Base-by-base conservation (phyloP, 176 grass and related monocot genomes). In the Rhynchospora pubera region DNA sequence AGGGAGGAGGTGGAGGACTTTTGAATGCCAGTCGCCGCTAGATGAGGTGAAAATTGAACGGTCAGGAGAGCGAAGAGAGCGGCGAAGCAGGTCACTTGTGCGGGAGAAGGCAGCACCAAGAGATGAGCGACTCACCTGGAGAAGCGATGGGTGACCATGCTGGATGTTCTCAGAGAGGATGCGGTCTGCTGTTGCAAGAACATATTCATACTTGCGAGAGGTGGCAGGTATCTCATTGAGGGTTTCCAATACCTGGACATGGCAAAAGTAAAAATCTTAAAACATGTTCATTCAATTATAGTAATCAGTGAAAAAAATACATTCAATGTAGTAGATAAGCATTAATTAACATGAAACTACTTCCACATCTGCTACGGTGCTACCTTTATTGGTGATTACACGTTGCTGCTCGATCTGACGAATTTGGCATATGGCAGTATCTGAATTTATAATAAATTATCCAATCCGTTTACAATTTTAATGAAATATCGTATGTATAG, bases 141-240 rank as follows among this genome's bases (percentile, higher is more conserved):
- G 82, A 0, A 88, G 86, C 2, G 75, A 57, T 9, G 75, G 19
- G 75, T 88, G 63, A 23, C 63, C 82, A 9, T 46, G 9, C 63
- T 84, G 75, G 62, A 84, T 53, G 74, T 88, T 88, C 52, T 88
- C 76, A 32, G 50, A 22, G 2, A 88, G 39, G 52, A 88, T 68
- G 7, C 86, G 63, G 10, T 88, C 86, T 28, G 82, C 81, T 42
- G 65, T 65, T 0, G 75, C 82, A 21, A 88, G 47, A 71, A 88
- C 86, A 62, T 73, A 88, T 46, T 88, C 81, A 1, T 88, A 88
- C 63, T 88, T 88, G 45, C 86, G 61, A 15, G 82, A 88, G 48
- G 75, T 81, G 21, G 63, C 64, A 3, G 82, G 82, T 43, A 88
- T 79, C 51, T 88, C 62, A n/a, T 88, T 88, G 13, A 88, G 39